A percentile compares a stretch with the other conserved stretches of the same genome.
Evolutionary conservation across 2,329 filamentous ascomycete genomes (phyloP).

Genomic region (Stachybotrys elegans): DNA sequence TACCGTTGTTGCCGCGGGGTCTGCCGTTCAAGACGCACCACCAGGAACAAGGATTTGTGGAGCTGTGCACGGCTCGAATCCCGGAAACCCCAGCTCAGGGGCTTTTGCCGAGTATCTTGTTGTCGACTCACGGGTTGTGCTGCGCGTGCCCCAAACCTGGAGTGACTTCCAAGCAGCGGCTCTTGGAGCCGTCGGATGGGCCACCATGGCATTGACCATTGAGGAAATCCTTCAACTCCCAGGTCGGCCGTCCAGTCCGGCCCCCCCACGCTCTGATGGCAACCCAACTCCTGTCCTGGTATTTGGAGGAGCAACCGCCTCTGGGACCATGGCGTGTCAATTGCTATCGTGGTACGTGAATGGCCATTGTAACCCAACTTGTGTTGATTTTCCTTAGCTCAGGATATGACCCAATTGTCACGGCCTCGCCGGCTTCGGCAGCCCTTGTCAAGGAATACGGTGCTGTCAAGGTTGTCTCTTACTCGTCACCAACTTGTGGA

Average conservation of each 20-base stretch:
- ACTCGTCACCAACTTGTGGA: not conserved
- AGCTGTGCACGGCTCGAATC: not conserved
- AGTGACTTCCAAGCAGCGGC: not conserved
- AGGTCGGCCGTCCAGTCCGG: not conserved
- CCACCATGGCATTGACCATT: not conserved
- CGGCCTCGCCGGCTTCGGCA: not conserved
- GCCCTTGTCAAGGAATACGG: not conserved
- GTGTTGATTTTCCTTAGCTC: not conserved
- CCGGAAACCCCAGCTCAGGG: not conserved
- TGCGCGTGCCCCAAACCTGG: not conserved
- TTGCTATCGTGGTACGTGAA: not conserved
- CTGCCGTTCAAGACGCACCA: not conserved
- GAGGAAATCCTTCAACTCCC: not conserved
- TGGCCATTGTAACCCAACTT: not conserved
- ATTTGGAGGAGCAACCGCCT: not conserved
- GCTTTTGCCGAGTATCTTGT: not conserved
- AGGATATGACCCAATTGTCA: not conserved
- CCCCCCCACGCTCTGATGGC: not conserved
- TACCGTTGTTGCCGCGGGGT: not conserved
- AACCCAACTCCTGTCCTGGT: no score
- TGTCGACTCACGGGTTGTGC: not conserved
- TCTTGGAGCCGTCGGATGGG: not conserved
- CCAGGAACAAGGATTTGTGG: not conserved
- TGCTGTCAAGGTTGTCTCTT: not conserved
- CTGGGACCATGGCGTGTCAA: not conserved